A percentile compares a stretch with the other conserved stretches of the same genome.
Evolutionary conservation across 495 filamentous ascomycete species (phyloP).

Genomic region (Tricharina praecox): DNA sequence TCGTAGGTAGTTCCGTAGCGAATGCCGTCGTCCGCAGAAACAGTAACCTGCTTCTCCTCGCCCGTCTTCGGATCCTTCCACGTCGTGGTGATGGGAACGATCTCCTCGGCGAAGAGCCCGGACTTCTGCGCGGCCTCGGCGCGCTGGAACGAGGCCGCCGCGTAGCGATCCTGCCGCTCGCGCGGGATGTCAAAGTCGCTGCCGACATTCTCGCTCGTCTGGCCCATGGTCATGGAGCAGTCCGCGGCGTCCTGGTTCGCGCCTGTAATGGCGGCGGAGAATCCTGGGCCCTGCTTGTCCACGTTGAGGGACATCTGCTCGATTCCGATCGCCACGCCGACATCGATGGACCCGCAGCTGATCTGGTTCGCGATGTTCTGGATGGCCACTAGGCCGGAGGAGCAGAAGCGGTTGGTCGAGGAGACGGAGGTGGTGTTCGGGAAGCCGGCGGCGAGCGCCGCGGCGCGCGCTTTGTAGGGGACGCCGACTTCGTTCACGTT

Average conservation of each 20-base stretch:
- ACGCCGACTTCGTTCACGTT: conserved; percentile 81
- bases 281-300: conserved; percentile 49
- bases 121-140: conserved; percentile 85
- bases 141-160: conserved; percentile 67
- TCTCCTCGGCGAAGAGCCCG: conserved; percentile 89
- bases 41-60: conserved; percentile 53
- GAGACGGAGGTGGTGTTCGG: conserved; percentile 72
- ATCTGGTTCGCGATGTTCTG: conserved; percentile 92
- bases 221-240: conserved; percentile 90
- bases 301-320: conserved; percentile 69
- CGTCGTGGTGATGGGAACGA: conserved; percentile 63
- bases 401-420: conserved; percentile 88
- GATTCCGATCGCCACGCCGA: conserved; percentile 73
- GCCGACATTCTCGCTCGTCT: conserved; percentile 93
- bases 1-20: conserved; percentile 80
- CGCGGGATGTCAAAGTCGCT: conserved; percentile 73
- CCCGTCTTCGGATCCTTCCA: conserved; percentile 72
- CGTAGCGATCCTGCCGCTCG: conserved; percentile 65
- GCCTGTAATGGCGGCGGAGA: conserved; percentile 59
- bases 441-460: conserved; percentile 79
- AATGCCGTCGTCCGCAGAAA: conserved; percentile 76
- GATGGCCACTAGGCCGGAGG: conserved; percentile 82
- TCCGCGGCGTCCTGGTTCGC: conserved; percentile 60
- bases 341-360: conserved; percentile 56
- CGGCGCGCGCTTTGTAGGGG: conserved; percentile 76